Evolutionary conservation across 768 basidiomycete species (phyloP).

Genomic region (Hemileccinum rubropunctum): DNA sequence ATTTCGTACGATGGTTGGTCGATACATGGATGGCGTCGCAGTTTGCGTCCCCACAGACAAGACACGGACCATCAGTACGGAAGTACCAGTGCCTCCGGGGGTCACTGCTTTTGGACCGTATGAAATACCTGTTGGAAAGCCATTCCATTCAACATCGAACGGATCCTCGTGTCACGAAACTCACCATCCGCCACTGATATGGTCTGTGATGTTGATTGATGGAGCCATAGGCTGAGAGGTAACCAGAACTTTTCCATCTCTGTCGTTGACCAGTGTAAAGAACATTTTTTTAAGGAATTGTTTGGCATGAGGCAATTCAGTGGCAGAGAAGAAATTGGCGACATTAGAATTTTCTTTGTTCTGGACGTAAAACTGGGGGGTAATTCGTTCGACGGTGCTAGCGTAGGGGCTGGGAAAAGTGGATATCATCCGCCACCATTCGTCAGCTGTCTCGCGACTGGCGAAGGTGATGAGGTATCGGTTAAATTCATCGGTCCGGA

Average conservation of each 20-base stretch:
- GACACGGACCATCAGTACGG: neutral
- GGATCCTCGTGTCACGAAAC: neutral
- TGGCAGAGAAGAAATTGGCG: neutral
- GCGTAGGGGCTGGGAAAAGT: constrained; percentile 6
- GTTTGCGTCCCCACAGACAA: constrained; percentile 1
- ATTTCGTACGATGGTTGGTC: constrained; percentile 1
- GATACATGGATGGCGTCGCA: constrained; percentile 3
- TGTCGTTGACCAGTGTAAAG: neutral
- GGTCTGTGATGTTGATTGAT: neutral
- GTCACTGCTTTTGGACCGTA: constrained; percentile 1
- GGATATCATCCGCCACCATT: constrained; percentile 26
- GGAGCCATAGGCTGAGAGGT: neutral
- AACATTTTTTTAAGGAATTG: neutral
- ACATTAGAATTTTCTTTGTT: neutral
- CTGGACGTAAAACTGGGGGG: constrained; percentile 5
- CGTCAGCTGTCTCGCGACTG: constrained; percentile 21
- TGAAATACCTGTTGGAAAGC: neutral
- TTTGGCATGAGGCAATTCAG: neutral
- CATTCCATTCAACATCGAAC: neutral
- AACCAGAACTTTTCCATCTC: neutral
- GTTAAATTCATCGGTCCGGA: neutral
- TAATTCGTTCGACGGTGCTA: neutral
- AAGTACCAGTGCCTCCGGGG: constrained; percentile 4
- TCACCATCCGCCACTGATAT: constrained; percentile 5
- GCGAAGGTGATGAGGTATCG: constrained; percentile 22